A percentile compares a stretch with the other conserved stretches of the same genome.
Conservation (phyloP, 2,329 filamentous ascomycete genomes). For the Fusarium pseudocircinatum region DNA sequence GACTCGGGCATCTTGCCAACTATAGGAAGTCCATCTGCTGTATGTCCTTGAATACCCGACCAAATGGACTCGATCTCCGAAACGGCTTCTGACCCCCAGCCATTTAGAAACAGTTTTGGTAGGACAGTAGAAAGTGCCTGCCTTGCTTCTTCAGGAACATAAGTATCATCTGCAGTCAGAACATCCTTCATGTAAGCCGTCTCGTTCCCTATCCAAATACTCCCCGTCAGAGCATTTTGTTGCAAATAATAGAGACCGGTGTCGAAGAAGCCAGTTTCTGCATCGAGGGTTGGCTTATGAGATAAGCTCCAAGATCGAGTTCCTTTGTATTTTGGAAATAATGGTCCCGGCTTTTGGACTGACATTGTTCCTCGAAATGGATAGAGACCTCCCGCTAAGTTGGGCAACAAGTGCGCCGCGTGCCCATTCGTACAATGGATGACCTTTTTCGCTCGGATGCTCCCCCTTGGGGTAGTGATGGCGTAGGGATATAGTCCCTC, state of each 20-base stretch:
- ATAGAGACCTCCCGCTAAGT: slow-evolving; percentile 54
- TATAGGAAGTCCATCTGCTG: slow-evolving; percentile 57
- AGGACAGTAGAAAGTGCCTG: slow-evolving; percentile 50
- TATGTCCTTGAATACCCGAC: slow-evolving; percentile 58
- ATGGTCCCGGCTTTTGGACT: slow-evolving; percentile 53
- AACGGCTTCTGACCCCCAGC: slow-evolving; percentile 37
- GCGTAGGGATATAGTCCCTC: slow-evolving; percentile 46
- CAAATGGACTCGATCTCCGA: slow-evolving; percentile 44
- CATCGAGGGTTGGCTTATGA: slow-evolving; percentile 53
- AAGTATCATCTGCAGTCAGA: slow-evolving; percentile 56
- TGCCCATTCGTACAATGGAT: slow-evolving; percentile 67
- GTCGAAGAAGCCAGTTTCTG: slow-evolving; percentile 54
- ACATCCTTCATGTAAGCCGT: slow-evolving; percentile 49
- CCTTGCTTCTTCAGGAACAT: slow-evolving; percentile 47
- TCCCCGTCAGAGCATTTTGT: slow-evolving; percentile 45
- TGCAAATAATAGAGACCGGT: slow-evolving; percentile 37
- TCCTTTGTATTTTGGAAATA: slow-evolving; percentile 41
- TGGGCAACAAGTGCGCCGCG: slow-evolving; percentile 59
- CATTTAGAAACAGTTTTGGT: slow-evolving; percentile 49
- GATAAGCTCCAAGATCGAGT: slow-evolving; percentile 58
- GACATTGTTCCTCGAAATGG: slow-evolving; percentile 59
- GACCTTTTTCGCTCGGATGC: slow-evolving; percentile 56
- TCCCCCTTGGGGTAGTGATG: slow-evolving; percentile 57
- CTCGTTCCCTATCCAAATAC: slow-evolving; percentile 65
- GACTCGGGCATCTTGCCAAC: slow-evolving; percentile 54